Evolutionary conservation across 2,329 filamentous ascomycete genomes (phyloP).

Genomic region (Diaporthe sp.): DNA sequence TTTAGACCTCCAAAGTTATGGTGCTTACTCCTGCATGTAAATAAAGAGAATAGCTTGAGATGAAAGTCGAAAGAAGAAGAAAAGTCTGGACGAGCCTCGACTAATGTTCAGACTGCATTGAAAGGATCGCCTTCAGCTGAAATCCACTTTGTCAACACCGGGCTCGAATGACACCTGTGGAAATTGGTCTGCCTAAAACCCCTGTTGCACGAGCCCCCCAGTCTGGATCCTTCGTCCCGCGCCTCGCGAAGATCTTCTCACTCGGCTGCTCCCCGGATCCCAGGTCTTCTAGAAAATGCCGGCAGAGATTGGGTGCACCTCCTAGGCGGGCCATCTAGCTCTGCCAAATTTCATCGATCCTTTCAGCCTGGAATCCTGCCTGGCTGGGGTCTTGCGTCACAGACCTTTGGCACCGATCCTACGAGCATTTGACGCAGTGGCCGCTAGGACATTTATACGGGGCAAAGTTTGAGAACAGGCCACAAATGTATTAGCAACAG

Average conservation of each 20-base stretch:
- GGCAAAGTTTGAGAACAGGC: background rate
- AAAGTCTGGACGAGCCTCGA: background rate
- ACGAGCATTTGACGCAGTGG: background rate
- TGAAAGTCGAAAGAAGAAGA: background rate
- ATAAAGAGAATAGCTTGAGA: background rate
- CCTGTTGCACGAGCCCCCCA: slow-evolving; percentile 9
- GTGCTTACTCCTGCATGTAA: background rate
- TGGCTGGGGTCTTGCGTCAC: background rate
- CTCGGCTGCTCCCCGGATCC: slow-evolving; percentile 4
- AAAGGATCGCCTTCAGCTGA: slow-evolving; percentile 27
- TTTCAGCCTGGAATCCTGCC: slow-evolving; percentile 19
- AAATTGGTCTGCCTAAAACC: slow-evolving; percentile 32
- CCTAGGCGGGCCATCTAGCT: background rate
- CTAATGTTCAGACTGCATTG: background rate
- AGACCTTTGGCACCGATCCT: background rate
- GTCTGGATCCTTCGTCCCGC: slow-evolving; percentile 23
- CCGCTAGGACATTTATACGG: background rate
- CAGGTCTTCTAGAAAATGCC: background rate
- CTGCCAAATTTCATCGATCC: slow-evolving; percentile 1
- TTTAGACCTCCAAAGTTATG: background rate
- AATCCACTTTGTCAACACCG: slow-evolving; percentile 1
- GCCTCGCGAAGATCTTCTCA: slow-evolving; percentile 22
- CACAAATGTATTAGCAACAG: background rate
- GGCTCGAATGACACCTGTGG: slow-evolving; percentile 10
- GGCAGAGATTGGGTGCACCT: background rate